Evolutionary conservation across 768 basidiomycete genomes (phyloP).

Genomic region (Dentipellis sp.): DNA sequence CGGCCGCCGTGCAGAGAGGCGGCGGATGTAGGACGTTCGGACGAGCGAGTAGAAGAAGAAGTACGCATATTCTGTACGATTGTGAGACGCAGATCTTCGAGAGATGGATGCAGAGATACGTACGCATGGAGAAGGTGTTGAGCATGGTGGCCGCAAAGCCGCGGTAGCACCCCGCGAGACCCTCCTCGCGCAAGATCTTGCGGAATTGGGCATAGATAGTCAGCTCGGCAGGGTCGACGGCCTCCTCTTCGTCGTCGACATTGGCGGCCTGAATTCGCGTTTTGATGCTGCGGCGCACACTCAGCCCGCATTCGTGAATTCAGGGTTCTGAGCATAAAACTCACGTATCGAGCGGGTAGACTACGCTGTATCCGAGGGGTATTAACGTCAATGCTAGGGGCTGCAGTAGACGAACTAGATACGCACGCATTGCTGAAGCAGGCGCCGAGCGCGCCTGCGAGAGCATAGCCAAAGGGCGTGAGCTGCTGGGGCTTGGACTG

Average conservation of each 20-base stretch:
- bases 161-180: slow-evolving; percentile 73
- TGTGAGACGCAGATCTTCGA: background rate
- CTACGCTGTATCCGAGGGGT: slow-evolving; percentile 41
- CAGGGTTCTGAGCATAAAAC: background rate
- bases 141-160: slow-evolving; percentile 97
- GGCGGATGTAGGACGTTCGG: slow-evolving; percentile 71
- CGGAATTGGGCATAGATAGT: slow-evolving; percentile 59
- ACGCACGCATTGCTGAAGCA: slow-evolving; percentile 91
- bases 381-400: background rate
- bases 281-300: slow-evolving; percentile 57
- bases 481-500: slow-evolving; percentile 44
- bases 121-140: slow-evolving; percentile 96
- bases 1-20: slow-evolving; percentile 49
- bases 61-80: slow-evolving; percentile 83
- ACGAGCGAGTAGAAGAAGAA: slow-evolving; percentile 98
- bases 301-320: background rate
- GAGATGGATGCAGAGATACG: slow-evolving; percentile 23
- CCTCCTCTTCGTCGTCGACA: slow-evolving; percentile 40
- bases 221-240: slow-evolving; percentile 22
- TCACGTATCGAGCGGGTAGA: slow-evolving; percentile 88
- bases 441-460: slow-evolving; percentile 89
- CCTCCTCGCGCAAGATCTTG: slow-evolving; percentile 72
- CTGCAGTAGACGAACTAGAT: background rate
- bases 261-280: slow-evolving; percentile 86
- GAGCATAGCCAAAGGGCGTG: slow-evolving; percentile 81